Evolutionary conservation across 1,284 basidiomycete genomes (phyloP), one percentile per base, ranked within the genome.

Genomic region (Ceratobasidium sp.): DNA sequence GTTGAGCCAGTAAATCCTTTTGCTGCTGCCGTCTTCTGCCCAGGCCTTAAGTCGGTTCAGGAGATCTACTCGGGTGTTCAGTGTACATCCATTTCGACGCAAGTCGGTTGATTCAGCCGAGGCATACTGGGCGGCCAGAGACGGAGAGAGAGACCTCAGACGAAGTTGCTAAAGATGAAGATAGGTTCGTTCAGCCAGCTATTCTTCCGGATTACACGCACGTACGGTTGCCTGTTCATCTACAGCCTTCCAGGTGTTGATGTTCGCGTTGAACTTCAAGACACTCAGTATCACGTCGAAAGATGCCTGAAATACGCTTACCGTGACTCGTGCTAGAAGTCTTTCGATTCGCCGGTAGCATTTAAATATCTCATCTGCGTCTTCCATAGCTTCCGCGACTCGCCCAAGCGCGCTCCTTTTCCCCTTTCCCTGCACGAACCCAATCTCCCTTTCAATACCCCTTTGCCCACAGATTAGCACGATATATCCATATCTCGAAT

Each of bases 381-480:
- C 38, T 18, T 47, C 7, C 32, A 28, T 18, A 21, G 46, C 44
- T n/a, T 49, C n/a, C 11, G 47, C 11, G 23, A 47, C 23, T n/a
- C 61, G 18, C 28, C 28, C 16, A n/a, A 28, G 13, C 8, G 3
- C 26, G n/a, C 18, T 13, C 32, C 7, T 26, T 6, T 8, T 7
- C 11, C 49, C 8, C 30, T 32, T 28, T 9, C 32, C 18, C 16
- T 47, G 5, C n/a, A 63, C 23, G 26, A 14, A 47, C 11, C 6
- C 61, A 3, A 63, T 9, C 23, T 63, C 61, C 28, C 44, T 26
- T n/a, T 63, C n/a, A n/a, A 63, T 63, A 23, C 35, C 35, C 35
- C 35, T 38, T 11, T 11, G 11, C 35, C 11, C 11, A 38, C 11
- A 11, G 11, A 11, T 38, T 11, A 38, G 35, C 35, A 11, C 11